phyloP scores from a whole-genome alignment of 768 basidiomycete genomes.

The Calocybe gangraenosa region DNA sequence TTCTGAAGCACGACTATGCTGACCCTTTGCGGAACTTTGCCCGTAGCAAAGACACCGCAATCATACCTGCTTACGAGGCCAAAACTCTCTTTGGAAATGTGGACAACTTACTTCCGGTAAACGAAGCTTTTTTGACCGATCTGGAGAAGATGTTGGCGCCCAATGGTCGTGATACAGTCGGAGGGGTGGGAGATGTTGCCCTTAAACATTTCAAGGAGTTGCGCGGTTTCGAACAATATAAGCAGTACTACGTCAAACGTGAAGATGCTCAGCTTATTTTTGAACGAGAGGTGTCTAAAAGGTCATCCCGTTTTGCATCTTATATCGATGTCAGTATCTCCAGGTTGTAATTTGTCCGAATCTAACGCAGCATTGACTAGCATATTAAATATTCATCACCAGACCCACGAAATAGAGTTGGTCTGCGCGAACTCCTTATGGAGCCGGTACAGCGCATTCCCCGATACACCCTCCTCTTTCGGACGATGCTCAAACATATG shows the following conservation, averaged over 20 bases:
- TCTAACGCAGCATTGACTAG: conserved; percentile 32
- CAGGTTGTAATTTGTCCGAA: conserved; percentile 2
- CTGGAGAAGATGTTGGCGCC: conserved; percentile 74
- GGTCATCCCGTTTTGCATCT: conserved; percentile 74
- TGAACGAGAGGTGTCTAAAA: conserved; percentile 76
- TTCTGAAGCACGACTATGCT: conserved; percentile 85
- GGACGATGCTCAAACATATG: conserved; percentile 91
- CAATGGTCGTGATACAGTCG: conserved; percentile 50
- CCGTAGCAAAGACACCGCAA: conserved; percentile 76
- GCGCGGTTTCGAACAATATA: conserved; percentile 87
- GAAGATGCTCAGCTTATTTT: conserved; percentile 91
- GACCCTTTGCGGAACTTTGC: conserved; percentile 88
- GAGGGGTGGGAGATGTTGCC: conserved; percentile 80
- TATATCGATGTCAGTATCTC: conserved; percentile 76
- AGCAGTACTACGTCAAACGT: conserved; percentile 85
- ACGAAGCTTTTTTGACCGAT: conserved; percentile 80
- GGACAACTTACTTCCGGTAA: conserved; percentile 84
- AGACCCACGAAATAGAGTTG: conserved; percentile 76
- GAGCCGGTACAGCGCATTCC: conserved; percentile 97
- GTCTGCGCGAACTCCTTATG: conserved; percentile 88
- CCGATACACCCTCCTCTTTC: conserved; percentile 88
- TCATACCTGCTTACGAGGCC: conserved; percentile 88
- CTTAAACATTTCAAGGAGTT: conserved; percentile 83
- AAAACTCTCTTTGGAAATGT: conserved; percentile 93
- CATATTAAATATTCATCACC: conserved; percentile 82